A percentile compares a stretch with the other conserved stretches of the same genome.
These are phyloP conservation scores for Drechmeria coniospora DNA, from an alignment of 2,329 filamentous ascomycete genomes.

Conservation along the genomic window DNA sequence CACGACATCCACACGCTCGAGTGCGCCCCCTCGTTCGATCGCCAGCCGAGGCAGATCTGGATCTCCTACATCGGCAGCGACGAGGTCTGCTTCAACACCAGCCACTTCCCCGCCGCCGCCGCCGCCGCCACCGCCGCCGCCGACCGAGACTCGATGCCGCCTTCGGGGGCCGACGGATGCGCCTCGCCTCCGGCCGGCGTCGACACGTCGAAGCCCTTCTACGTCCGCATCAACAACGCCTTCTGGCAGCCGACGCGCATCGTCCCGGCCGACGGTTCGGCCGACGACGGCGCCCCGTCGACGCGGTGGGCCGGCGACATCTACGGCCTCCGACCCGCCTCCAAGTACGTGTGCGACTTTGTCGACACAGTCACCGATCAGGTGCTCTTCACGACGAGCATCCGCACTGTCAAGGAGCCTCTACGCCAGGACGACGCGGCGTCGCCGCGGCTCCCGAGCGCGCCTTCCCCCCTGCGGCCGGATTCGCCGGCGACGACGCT, in stretches of 20 bases:
- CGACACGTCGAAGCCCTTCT: constrained; percentile 60
- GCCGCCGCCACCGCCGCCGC: constrained; percentile 5
- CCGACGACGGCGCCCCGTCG: constrained; percentile 20
- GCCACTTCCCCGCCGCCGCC: constrained; percentile 38
- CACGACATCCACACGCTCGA: constrained; percentile 64
- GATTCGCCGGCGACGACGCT: constrained; percentile 66
- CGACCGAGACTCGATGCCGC: no score
- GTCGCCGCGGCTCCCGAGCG: constrained; percentile 19
- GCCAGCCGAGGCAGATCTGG: constrained; percentile 60
- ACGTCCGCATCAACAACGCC: constrained; percentile 63
- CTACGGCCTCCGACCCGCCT: constrained; percentile 53
- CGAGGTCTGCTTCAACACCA: constrained; percentile 63
- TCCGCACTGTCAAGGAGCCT: constrained; percentile 44
- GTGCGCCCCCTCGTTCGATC: constrained; percentile 52
- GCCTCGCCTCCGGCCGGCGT: constrained; percentile 31
- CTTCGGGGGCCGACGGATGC: constrained; percentile 14
- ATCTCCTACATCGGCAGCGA: constrained; percentile 66
- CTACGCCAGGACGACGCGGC: constrained; percentile 16
- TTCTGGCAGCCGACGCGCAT: constrained; percentile 69
- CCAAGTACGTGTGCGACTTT: constrained; percentile 68
- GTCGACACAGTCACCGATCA: constrained; percentile 50
- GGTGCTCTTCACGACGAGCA: constrained; percentile 55
- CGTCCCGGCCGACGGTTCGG: no score
- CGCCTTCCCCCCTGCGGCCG: constrained; percentile 49
- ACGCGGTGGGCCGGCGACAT: constrained; percentile 56